Evolutionary conservation across 2,329 filamentous ascomycete genomes (phyloP).

Genomic region (Pseudogymnoascus sp.): DNA sequence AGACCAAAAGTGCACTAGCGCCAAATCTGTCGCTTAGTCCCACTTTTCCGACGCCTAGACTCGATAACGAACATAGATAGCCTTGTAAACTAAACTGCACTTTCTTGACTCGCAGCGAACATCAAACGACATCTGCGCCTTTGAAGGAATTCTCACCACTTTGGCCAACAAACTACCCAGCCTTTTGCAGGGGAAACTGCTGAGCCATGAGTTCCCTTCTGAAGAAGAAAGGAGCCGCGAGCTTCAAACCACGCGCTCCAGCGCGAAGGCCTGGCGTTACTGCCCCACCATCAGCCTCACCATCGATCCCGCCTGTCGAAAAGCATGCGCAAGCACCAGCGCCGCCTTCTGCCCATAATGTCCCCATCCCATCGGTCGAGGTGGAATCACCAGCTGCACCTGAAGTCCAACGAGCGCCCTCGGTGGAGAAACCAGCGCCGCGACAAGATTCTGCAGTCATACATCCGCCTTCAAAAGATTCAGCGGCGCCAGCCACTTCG

Average conservation of each 20-base stretch:
- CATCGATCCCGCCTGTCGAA: slow-evolving; percentile 32
- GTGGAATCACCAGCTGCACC: neutral
- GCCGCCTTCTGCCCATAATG: slow-evolving; percentile 13
- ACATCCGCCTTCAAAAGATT: neutral
- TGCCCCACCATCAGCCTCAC: slow-evolving; percentile 31
- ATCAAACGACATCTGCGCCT: slow-evolving; percentile 1
- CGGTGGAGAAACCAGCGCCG: neutral
- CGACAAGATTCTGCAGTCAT: neutral
- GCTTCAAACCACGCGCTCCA: slow-evolving; percentile 64
- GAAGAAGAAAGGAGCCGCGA: slow-evolving; percentile 54
- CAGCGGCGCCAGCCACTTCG: neutral
- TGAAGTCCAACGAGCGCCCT: slow-evolving; percentile 33
- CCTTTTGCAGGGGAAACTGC: neutral
- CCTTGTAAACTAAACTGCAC: neutral
- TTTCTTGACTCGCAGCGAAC: neutral
- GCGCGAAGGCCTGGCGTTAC: slow-evolving; percentile 38
- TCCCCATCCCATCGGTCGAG: neutral
- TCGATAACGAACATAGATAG: neutral
- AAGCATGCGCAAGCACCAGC: slow-evolving; percentile 27
- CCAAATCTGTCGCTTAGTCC: neutral
- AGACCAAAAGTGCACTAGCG: slow-evolving; percentile 1
- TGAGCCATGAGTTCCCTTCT: slow-evolving; percentile 53
- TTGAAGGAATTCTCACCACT: neutral
- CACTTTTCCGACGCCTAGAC: slow-evolving; percentile 3
- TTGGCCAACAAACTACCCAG: neutral